Base-by-base conservation (phyloP, 2,329 filamentous ascomycete species). In the Botrytis deweyae region DNA sequence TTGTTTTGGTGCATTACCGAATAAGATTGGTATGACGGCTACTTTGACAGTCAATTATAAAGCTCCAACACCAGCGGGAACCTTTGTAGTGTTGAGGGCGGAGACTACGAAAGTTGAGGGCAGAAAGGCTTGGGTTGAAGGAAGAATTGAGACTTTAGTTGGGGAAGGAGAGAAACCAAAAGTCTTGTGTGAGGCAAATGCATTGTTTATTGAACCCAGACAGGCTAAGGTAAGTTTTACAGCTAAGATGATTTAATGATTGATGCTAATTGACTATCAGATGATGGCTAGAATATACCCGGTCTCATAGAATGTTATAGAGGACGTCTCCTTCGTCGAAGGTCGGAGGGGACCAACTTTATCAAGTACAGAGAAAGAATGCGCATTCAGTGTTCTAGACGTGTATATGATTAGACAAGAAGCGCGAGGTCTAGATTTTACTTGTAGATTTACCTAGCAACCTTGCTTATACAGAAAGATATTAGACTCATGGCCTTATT, bases 111-210 rank as follows among this genome's bases (percentile, higher is more conserved):
- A 92, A 84, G 92, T 95, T 1, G 94, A 98, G 81, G 95, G 96
- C 1, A 88, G 96, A 76, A 98, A 98, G 85, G 95, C 94, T 20
- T 98, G 94, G 94, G 94, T 98, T 1, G 91, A 93, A 83, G 96
- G 94, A 1, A 88, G 89, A 78, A 91, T 98, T 79, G 94, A 97
- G 87, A 91, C 93, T 72, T 83, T 98, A 75, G 88, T 88, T 40
- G 85, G 84, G 78, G 86, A 89, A 49, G 89, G 89, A 14, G 87
- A 91, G 82, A 85, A 87, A 78, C 90, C 91, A 1, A 83, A 87
- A 25, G 87, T 95, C 66, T 82, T 98, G 74, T 94, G 92, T 12
- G 93, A 97, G 83, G 95, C 93, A 0, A 92, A 92, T 80, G 94
- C 92, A 4, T 83, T 99, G 78, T 98, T 97, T 81, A 88, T 98